These are phyloP conservation scores for Penicillium sp. DNA, from an alignment of 2,329 filamentous ascomycete species.

Conservation along the genomic window DNA sequence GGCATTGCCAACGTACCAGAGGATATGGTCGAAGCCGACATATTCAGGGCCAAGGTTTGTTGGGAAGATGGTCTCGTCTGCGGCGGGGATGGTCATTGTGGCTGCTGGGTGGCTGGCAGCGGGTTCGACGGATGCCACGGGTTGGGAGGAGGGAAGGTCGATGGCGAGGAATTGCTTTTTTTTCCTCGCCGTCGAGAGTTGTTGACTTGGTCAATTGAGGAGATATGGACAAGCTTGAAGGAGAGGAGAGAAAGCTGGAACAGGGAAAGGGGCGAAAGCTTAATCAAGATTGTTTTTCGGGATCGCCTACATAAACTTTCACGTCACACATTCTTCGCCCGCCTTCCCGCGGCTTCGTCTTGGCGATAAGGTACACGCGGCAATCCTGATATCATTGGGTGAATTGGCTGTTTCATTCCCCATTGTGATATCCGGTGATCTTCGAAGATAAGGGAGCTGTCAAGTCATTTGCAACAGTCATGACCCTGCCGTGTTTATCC, in stretches of 20 bases:
- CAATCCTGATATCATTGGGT: background rate
- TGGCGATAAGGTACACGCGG: background rate
- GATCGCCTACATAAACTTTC: conserved; percentile 13
- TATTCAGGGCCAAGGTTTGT: conserved; percentile 27
- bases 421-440: background rate
- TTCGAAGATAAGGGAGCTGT: background rate
- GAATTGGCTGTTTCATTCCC: background rate
- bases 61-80: conserved; percentile 22
- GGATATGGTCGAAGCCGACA: conserved; percentile 80
- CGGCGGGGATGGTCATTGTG: conserved; percentile 18
- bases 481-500: background rate
- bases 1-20: conserved; percentile 93
- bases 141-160: background rate
- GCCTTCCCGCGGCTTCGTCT: background rate
- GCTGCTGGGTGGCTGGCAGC: background rate
- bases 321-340: conserved; percentile 12
- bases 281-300: background rate
- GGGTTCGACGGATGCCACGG: too few relatives aligned
- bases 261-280: background rate
- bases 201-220: background rate
- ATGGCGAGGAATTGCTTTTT: conserved; percentile 6
- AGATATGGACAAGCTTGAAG: background rate
- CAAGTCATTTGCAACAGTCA: background rate
- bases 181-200: background rate
- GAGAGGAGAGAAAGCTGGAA: background rate